These are phyloP conservation scores for Prunus davidiana DNA, from an alignment of 306 rosid genomes.

Conservation along the genomic window DNA sequence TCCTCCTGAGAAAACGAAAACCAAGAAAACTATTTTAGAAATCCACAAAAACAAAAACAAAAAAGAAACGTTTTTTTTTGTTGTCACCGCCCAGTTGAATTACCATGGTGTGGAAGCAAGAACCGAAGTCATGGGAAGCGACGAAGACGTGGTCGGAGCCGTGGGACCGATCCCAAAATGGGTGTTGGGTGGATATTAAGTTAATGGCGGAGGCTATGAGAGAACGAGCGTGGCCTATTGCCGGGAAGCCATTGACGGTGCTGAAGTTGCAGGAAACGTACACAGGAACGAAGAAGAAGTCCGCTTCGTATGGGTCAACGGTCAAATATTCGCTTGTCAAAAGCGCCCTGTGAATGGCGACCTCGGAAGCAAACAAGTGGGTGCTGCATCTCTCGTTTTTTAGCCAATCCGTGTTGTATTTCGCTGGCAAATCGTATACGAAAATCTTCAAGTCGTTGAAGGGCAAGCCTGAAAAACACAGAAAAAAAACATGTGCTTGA, in stretches of 20 bases:
- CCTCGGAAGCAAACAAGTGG: conserved; percentile 83
- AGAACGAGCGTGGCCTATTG: conserved; percentile 85
- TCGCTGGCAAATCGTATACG: conserved; percentile 69
- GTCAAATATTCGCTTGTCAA: conserved; percentile 59
- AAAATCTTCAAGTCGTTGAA: conserved; percentile 55
- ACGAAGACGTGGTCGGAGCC: conserved; percentile 92
- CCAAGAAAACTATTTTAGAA: not conserved
- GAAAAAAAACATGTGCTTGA: not conserved
- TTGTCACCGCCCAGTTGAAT: not conserved
- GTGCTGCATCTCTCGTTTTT: conserved; percentile 51
- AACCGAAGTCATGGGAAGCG: conserved; percentile 86
- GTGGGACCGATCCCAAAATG: conserved; percentile 69
- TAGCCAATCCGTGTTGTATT: conserved; percentile 67
- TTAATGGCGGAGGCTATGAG: conserved; percentile 62
- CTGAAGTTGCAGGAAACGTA: conserved; percentile 94
- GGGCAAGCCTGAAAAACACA: conserved; percentile 8
- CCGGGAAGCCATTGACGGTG: conserved; percentile 82
- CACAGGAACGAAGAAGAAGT: conserved; percentile 88
- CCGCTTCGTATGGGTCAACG: conserved; percentile 66
- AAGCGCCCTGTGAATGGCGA: conserved; percentile 71
- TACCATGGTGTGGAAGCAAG: conserved; percentile 93
- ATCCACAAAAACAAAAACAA: not conserved
- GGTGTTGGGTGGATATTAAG: conserved; percentile 44
- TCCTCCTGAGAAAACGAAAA: conserved; percentile 50
- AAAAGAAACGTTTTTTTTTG: not conserved